phyloP scores from a whole-genome alignment of 2,329 filamentous ascomycete genomes.

The Talaromyces amestolkiae region DNA sequence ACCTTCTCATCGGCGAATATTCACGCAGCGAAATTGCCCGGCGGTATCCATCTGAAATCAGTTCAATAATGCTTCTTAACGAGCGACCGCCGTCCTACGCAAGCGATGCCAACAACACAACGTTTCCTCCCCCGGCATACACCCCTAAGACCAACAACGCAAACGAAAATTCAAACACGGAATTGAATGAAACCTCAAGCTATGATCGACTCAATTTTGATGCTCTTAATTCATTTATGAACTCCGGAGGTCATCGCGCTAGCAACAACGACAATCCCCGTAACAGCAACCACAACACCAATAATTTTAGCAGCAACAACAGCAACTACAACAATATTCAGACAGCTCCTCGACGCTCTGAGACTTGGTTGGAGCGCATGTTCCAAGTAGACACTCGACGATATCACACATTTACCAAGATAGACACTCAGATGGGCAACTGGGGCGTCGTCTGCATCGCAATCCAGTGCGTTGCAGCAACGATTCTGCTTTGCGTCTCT shows the following conservation, averaged over 20 bases:
- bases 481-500: not conserved
- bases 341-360: not conserved
- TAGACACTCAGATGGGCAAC: not conserved
- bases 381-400: not conserved
- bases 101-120: not conserved
- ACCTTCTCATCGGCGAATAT: not conserved
- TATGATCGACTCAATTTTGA: not conserved
- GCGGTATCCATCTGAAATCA: not conserved
- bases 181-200: not conserved
- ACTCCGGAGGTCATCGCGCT: not conserved
- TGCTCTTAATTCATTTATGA: not conserved
- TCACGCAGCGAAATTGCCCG: not conserved
- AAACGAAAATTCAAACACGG: not conserved
- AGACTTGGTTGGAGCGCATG: not conserved
- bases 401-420: not conserved
- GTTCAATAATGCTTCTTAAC: not conserved
- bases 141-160: not conserved
- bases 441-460: not conserved
- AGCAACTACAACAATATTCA: not conserved
- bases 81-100: not conserved
- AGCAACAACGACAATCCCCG: not conserved
- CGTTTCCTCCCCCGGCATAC: not conserved
- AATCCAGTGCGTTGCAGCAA: not conserved
- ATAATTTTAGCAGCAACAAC: not conserved
- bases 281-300: not conserved